These are phyloP conservation scores for Cucurbita ficifolia DNA, from an alignment of 306 rosid species.

Conservation along the genomic window DNA sequence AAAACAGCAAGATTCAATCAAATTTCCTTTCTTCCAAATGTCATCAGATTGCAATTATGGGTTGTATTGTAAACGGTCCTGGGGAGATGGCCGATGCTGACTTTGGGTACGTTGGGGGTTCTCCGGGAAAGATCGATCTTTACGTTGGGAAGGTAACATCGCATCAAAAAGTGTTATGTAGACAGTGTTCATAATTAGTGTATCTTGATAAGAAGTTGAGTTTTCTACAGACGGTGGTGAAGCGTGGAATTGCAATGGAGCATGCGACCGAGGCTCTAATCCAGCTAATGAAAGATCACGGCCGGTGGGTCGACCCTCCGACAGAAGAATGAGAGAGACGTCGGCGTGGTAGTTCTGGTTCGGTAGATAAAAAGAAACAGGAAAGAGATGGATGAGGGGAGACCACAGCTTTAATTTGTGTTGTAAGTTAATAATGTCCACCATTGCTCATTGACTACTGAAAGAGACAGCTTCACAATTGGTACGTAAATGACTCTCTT, in stretches of 20 bases:
- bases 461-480: not conserved
- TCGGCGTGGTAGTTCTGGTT: not conserved
- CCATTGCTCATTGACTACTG: not conserved
- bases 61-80: slow-evolving; percentile 98
- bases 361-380: not conserved
- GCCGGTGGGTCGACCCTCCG: slow-evolving; percentile 92
- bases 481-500: not conserved
- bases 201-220: slow-evolving; percentile 13
- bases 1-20: not conserved
- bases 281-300: slow-evolving; percentile 77
- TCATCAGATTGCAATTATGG: slow-evolving; percentile 97
- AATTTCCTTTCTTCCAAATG: not conserved
- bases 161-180: too few relatives aligned
- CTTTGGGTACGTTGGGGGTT: slow-evolving; percentile 93
- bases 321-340: slow-evolving; percentile 26
- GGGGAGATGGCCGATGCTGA: slow-evolving; percentile 99
- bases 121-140: slow-evolving; percentile 96
- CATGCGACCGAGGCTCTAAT: slow-evolving; percentile 84
- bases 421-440: not conserved
- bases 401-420: not conserved
- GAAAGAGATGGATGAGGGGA: not conserved
- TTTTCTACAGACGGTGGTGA: slow-evolving; percentile 63
- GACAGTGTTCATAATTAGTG: too few relatives aligned
- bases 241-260: slow-evolving; percentile 91
- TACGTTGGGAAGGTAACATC: slow-evolving; percentile 80